phyloP scores from a whole-genome alignment of 2,329 filamentous ascomycete species.

The Pyrenophora seminiperda region DNA sequence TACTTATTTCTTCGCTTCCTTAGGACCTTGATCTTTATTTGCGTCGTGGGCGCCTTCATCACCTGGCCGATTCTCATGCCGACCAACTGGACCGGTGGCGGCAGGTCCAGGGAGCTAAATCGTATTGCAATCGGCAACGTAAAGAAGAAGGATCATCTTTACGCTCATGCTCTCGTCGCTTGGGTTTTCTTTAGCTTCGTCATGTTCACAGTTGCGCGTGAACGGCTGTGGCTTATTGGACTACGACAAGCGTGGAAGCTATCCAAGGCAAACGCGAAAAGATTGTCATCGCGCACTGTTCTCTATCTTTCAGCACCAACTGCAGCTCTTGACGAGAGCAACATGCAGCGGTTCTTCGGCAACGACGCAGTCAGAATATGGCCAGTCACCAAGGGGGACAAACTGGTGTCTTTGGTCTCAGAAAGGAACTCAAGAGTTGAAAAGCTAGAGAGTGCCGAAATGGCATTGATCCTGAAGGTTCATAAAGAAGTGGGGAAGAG shows the following conservation, averaged over 20 bases:
- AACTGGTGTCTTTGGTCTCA: constrained; percentile 79
- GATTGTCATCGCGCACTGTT: constrained; percentile 87
- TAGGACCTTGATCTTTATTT: constrained; percentile 76
- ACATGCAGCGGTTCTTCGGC: constrained; percentile 80
- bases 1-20: constrained; percentile 91
- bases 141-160: constrained; percentile 65
- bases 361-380: constrained; percentile 80
- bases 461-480: constrained; percentile 79
- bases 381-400: constrained; percentile 77
- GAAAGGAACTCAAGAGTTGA: constrained; percentile 80
- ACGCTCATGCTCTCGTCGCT: constrained; percentile 78
- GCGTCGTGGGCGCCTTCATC: constrained; percentile 80
- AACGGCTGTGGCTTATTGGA: constrained; percentile 91
- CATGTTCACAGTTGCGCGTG: constrained; percentile 84
- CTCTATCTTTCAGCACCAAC: constrained; percentile 85
- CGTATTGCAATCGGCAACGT: constrained; percentile 81
- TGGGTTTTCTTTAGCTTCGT: constrained; percentile 88
- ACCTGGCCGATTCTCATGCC: constrained; percentile 91
- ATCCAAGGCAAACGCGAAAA: constrained; percentile 80
- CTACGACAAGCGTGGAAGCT: constrained; percentile 90
- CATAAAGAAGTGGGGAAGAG: constrained; percentile 73
- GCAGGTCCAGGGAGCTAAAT: constrained; percentile 69
- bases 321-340: constrained; percentile 76
- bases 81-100: constrained; percentile 82
- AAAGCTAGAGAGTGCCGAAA: constrained; percentile 84